Evolutionary conservation across 495 filamentous ascomycete genomes (phyloP), one percentile per base, ranked within the genome.

Genomic region (Podospora tetraspora): DNA sequence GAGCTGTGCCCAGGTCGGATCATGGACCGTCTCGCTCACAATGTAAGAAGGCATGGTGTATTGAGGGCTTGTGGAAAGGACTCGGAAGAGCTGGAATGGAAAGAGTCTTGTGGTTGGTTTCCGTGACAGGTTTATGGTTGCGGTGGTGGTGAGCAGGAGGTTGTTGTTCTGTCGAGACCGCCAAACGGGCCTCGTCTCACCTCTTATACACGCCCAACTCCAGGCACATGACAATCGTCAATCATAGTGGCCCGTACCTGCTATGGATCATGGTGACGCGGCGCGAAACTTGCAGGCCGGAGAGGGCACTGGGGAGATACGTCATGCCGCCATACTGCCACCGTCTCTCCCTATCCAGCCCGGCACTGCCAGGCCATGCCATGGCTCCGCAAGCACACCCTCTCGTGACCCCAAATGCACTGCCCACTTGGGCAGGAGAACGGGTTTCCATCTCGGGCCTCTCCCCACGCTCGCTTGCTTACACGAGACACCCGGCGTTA

Each of bases 31-130:
- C 1, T 52, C 13, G 81, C 84, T 62, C 83, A 91, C 90, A 74
- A 91, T 92, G 83, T 85, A 89, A 70, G 87, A 83, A 84, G 89
- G 85, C 89, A 92, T 91, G 68, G 73, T 88, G 62, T 10, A 25
- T 76, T 67, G 61, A n/a, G 56, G 52, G 22, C n/a, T 62, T 34
- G 57, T 16, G 24, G 25, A 24, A 7, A 52, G 19, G 2, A 0
- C 0, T 52, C 37, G 0, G 37, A 8, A 52, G 16, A n/a, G 16
- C 8, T 52, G 37, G 11, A 52, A n/a, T n/a, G 13, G 16, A 16
- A 52, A 2, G 16, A 12, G 11, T 52, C 37, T 16, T 60, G 34
- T 57, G 7, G 16, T 21, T 25, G 22, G 4, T 37, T 64, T 64
- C 13, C 27, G 23, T 24, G 43, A 64, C 62, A 64, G 62, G 3